These are phyloP conservation scores for Schizophyllum commune DNA, from an alignment of 1,284 basidiomycete species.

Conservation along the genomic window DNA sequence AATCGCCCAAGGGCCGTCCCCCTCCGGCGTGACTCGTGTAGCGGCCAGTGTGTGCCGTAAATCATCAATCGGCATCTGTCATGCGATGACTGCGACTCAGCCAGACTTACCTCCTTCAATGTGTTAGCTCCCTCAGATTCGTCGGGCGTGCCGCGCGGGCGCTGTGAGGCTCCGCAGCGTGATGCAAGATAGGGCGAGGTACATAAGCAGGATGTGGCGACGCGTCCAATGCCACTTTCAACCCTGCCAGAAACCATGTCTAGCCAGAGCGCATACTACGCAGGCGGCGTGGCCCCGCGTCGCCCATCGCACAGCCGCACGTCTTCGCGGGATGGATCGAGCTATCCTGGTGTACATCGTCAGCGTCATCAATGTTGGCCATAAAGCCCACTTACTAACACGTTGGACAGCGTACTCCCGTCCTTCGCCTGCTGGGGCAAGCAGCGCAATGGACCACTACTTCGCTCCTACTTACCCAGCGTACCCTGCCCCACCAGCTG, in stretches of 20 bases:
- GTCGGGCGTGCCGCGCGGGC: too few relatives aligned
- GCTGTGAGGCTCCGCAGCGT: neutral
- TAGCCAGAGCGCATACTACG: neutral
- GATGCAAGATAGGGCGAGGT: neutral
- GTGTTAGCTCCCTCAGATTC: neutral
- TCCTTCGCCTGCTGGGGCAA: neutral
- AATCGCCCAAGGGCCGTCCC: neutral
- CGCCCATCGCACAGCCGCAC: neutral
- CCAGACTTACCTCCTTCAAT: neutral
- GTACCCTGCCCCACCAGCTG: neutral
- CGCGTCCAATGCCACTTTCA: neutral
- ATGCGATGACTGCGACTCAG: neutral
- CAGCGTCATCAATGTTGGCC: neutral
- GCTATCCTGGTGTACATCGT: neutral
- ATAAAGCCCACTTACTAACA: neutral
- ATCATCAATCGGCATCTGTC: neutral
- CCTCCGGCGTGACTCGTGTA: neutral
- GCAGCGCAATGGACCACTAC: neutral
- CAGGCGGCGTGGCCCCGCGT: neutral
- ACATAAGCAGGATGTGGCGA: neutral
- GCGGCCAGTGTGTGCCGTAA: neutral
- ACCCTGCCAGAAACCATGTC: neutral
- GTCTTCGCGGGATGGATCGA: neutral
- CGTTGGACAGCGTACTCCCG: neutral
- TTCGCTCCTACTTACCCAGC: neutral